Evolutionary conservation across 257 asterid genomes (phyloP).

Genomic region (Przewalskia tangutica): DNA sequence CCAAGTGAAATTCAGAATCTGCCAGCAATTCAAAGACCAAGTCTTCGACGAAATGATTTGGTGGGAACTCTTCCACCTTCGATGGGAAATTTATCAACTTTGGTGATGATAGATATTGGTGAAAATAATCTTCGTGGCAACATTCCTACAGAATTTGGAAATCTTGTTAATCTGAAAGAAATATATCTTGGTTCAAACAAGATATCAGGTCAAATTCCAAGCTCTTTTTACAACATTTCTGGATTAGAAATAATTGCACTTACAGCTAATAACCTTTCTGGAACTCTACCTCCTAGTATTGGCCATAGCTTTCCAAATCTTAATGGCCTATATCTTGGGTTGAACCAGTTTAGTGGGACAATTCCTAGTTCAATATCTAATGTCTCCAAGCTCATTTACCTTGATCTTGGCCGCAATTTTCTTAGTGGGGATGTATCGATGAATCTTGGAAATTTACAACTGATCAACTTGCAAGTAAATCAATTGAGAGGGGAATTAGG

Average conservation of each 20-base stretch:
- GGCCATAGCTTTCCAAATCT: constrained; percentile 11
- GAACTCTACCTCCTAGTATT: constrained; percentile 8
- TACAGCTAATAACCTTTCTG: not conserved
- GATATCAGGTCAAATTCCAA: constrained; percentile 14
- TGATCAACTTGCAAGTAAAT: not conserved
- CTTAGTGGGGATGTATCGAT: constrained; percentile 10
- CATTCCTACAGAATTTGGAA: constrained; percentile 18
- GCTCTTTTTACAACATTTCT: constrained; percentile 10
- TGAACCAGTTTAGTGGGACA: constrained; percentile 5
- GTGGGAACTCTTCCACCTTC: not conserved
- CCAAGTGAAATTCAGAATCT: not conserved
- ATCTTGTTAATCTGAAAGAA: constrained; percentile 6
- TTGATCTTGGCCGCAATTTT: constrained; percentile 1
- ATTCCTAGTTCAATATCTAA: constrained; percentile 23
- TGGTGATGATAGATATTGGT: not conserved
- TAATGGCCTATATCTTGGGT: not conserved
- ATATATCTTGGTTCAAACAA: constrained; percentile 1
- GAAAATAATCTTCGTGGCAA: not conserved
- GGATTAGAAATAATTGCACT: not conserved
- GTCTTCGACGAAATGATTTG: not conserved
- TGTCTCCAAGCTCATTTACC: not conserved
- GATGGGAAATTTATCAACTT: not conserved
- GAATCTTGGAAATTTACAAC: constrained; percentile 14
- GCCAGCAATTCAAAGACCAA: not conserved
- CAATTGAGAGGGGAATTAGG: not conserved